Base-by-base conservation (phyloP, 495 filamentous ascomycete species). In the Xylaria flabelliformis region DNA sequence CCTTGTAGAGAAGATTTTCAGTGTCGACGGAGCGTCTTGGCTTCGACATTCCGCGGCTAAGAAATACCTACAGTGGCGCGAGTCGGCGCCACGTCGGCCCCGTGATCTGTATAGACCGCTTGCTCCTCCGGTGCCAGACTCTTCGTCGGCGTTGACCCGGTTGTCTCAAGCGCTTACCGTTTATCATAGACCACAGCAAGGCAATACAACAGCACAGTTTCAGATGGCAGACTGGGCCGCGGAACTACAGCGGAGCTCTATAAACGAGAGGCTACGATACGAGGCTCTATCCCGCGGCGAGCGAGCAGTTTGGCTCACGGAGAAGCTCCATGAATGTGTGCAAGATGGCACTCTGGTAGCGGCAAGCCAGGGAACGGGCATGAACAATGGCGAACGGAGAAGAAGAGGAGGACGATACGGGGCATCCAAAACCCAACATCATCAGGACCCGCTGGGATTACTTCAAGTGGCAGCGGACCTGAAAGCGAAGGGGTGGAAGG, bases 161-260 rank as follows among this genome's bases (percentile, higher is more conserved):
- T 85, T 87, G 0, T 88, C 87, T 21, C 91, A 93, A 75, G 86
- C 92, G 4, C 85, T 97, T 66, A 90, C 94, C 13, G 85, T 90
- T 56, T 85, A 95, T 67, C 83, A 90, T 41, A 90, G 93, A 67
- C 83, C 90, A 93, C 72, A 89, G 93, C 3, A 89, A 91, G 90
- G 96, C 80, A 90, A 95, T 73, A 86, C 84, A 13, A 82, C 93
- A n/a, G 91, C 93, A 4, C 93, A 94, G 75, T 87, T 97, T 32
- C 88, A 92, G 24, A 85, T 98, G 15, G 92, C 91, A 8, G 93
- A 94, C 76, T 99, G 96, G 96, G 95, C 95, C 12, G 87, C 90
- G 1, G 94, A 97, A 76, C 86, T 99, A 0, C 95, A 98, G 77
- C 90, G 89, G 61, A 94, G 92, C 74, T 82, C 97, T 6, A 88